phyloP scores from a whole-genome alignment of 352 stramenopile species.

The Phytopythium kandeliae region DNA sequence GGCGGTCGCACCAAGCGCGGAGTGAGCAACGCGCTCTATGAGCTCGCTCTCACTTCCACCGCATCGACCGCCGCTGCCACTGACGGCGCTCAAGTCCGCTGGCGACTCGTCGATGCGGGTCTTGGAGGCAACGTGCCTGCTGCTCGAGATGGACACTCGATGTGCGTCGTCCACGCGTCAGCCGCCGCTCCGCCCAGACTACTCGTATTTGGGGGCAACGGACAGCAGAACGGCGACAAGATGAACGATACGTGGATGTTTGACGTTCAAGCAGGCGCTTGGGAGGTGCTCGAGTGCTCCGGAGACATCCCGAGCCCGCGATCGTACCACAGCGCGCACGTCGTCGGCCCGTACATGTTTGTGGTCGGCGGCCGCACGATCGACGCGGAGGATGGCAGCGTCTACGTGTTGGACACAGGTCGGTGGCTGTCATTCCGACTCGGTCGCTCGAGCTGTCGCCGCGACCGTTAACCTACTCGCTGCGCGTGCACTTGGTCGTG shows the following conservation, averaged over 20 bases:
- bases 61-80: neutral
- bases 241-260: slow-evolving; percentile 72
- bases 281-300: slow-evolving; percentile 29
- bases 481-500: no score
- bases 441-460: neutral
- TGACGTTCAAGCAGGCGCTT: slow-evolving; percentile 23
- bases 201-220: slow-evolving; percentile 68
- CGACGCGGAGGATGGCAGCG: slow-evolving; percentile 29
- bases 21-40: slow-evolving; percentile 43
- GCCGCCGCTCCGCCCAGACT: slow-evolving; percentile 9
- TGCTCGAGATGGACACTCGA: slow-evolving; percentile 57
- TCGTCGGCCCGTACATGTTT: slow-evolving; percentile 42
- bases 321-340: slow-evolving; percentile 65
- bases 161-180: slow-evolving; percentile 22
- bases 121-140: slow-evolving; percentile 18
- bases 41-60: slow-evolving; percentile 7
- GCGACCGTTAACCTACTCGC: neutral
- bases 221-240: slow-evolving; percentile 56
- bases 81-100: slow-evolving; percentile 10
- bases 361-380: slow-evolving; percentile 55
- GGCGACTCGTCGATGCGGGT: slow-evolving; percentile 13
- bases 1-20: slow-evolving; percentile 57
- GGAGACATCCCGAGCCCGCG: slow-evolving; percentile 40
- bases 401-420: slow-evolving; percentile 56
- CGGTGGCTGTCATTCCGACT: neutral